Percentiles rank a stretch among this genome's conserved stretches.
phyloP scores from a whole-genome alignment of 768 basidiomycete genomes.

The Cubamyces sp. region DNA sequence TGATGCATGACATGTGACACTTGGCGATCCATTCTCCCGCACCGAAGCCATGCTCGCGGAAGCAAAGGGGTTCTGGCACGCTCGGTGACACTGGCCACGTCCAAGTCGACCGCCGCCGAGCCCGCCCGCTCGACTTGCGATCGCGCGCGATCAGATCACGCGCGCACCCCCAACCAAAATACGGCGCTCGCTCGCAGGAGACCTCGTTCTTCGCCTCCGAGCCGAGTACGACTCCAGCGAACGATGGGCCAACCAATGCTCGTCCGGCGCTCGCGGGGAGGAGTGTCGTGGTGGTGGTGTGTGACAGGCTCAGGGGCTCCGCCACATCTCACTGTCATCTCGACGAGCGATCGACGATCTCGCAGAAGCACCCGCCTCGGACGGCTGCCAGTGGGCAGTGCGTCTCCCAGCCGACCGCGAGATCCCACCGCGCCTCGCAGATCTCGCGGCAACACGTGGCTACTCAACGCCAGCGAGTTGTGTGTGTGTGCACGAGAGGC shows the following conservation, averaged over 20 bases:
- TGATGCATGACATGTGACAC: no score
- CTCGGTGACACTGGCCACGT: no score
- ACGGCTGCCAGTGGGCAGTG: background rate
- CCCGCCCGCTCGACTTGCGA: background rate
- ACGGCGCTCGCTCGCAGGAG: background rate
- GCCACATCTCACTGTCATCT: constrained; percentile 2
- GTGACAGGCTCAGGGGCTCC: no score
- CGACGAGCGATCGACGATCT: constrained; percentile 7
- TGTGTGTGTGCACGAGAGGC: background rate
- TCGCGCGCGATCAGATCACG: constrained; percentile 1
- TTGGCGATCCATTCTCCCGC: no score
- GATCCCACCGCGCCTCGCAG: background rate
- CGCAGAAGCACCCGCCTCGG: constrained; percentile 6
- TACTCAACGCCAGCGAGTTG: constrained; percentile 4
- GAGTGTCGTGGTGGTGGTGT: no score
- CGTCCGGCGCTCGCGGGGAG: no score
- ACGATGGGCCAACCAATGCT: no score
- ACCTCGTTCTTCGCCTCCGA: constrained; percentile 2
- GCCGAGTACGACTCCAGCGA: constrained; percentile 2
- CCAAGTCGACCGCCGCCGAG: no score
- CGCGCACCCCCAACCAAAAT: no score
- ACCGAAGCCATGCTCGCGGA: no score
- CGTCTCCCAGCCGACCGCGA: constrained; percentile 1
- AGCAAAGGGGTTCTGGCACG: no score
- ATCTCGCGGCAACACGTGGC: constrained; percentile 4